A percentile compares a stretch with the other conserved stretches of the same genome.
phyloP scores from a whole-genome alignment of 768 basidiomycete species.

The Glaciozyma antarctica region DNA sequence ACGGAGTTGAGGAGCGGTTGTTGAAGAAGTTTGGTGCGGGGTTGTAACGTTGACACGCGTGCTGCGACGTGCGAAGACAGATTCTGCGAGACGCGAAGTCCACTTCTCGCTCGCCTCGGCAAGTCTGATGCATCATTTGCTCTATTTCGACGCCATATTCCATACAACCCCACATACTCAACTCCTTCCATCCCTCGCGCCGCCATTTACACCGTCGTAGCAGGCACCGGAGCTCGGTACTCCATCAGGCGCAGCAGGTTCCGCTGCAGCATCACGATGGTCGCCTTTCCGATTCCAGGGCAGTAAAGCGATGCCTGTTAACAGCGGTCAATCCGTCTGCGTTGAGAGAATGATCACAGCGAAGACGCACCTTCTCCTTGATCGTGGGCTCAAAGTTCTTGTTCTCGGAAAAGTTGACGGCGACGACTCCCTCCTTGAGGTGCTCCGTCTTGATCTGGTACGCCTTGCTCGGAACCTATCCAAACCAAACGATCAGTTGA shows the following conservation, averaged over 20 bases:
- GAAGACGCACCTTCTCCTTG: slow-evolving; percentile 63
- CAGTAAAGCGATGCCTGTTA: slow-evolving; percentile 81
- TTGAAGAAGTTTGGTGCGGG: slow-evolving; percentile 35
- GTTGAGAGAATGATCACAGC: neutral
- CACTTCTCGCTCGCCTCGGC: too few species aligned
- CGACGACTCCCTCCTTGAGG: slow-evolving; percentile 89
- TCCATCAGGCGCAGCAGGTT: slow-evolving; percentile 52
- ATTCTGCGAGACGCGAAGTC: too few species aligned
- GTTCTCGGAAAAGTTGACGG: slow-evolving; percentile 83
- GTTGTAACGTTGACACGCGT: too few species aligned
- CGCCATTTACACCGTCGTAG: neutral
- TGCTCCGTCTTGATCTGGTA: slow-evolving; percentile 85
- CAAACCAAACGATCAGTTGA: neutral
- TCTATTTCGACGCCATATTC: too few species aligned
- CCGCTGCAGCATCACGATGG: slow-evolving; percentile 91
- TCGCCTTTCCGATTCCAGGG: slow-evolving; percentile 94
- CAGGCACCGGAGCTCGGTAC: slow-evolving; percentile 13
- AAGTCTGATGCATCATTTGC: too few species aligned
- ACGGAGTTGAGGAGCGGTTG: slow-evolving; percentile 42
- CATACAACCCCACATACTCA: too few species aligned
- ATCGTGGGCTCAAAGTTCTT: slow-evolving; percentile 95
- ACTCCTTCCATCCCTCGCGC: too few species aligned
- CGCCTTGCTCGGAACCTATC: slow-evolving; percentile 61
- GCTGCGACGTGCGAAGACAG: neutral
- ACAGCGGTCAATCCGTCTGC: neutral